Evolutionary conservation across 306 rosid species (phyloP), one percentile per base, ranked within the genome.

Genomic region (Vicia villosa): DNA sequence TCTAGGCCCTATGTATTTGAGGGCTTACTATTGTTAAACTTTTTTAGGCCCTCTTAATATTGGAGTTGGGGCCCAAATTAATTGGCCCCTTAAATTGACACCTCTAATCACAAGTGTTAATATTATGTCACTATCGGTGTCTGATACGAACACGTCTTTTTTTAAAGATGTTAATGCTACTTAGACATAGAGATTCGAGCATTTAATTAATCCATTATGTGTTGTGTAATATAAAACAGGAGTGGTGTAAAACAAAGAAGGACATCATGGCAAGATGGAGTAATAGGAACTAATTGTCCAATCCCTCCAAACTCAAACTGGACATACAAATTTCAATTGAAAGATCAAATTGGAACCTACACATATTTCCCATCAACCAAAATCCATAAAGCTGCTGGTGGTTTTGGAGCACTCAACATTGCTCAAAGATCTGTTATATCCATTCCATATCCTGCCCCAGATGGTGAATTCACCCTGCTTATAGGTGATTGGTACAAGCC

Each of bases 181-280:
- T 1, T 6, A 32, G 9, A 32, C 1, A 32, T 32, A 6, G 6
- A 1, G 12, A 0, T 38, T 1, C 0, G 43, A 38, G 13, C 4
- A 13, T 1, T 38, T 13, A 5, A 51, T 10, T 47, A 49, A 49
- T 49, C 3, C 0, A 50, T 50, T 50, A 14, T 49, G 13, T 50
- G 32, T 10, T 11, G 34, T 37, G 12, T 43, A 26, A 74, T 45
- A 54, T 21, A 49, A 34, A 75, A 79, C 62, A 93, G 98, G 98
- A 90, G 70, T 28, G 98, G 98, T 20, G 78, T 93, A 42, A 73
- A 93, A 66, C 90, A 83, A 68, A 83, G 96, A 70, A 88, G 68
- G 68, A 85, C 88, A 1, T 30, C 93, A 34, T 93, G 98, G 97
- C 83, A 93, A 79, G 97, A 93, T 65, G 98, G 98, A 22, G 94